These are phyloP conservation scores for Gynochthodes officinalis DNA, from an alignment of 257 asterid species.

Conservation along the genomic window DNA sequence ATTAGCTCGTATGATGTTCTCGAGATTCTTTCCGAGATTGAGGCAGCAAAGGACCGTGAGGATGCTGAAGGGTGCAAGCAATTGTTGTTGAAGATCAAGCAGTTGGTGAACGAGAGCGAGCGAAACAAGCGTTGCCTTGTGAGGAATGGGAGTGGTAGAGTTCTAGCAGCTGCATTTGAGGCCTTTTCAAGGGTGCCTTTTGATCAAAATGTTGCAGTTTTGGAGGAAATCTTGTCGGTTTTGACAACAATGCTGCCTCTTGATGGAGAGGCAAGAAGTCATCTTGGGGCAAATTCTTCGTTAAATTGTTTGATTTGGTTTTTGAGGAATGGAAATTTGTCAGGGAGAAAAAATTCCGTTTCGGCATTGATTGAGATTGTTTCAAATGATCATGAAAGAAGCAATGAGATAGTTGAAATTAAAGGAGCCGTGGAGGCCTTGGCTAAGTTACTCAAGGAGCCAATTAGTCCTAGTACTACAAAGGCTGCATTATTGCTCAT, in stretches of 20 bases:
- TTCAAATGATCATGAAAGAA: slow-evolving; percentile 4
- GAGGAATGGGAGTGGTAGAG: slow-evolving; percentile 22
- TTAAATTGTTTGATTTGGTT: slow-evolving; percentile 28
- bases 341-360: slow-evolving; percentile 27
- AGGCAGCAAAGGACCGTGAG: not conserved
- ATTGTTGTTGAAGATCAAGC: slow-evolving; percentile 26
- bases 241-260: slow-evolving; percentile 23
- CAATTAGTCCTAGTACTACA: slow-evolving; percentile 45
- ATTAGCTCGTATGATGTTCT: slow-evolving; percentile 27
- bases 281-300: slow-evolving; percentile 37
- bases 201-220: not conserved
- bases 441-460: slow-evolving; percentile 38
- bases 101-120: slow-evolving; percentile 38
- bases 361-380: slow-evolving; percentile 22
- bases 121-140: slow-evolving; percentile 38
- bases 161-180: slow-evolving; percentile 35
- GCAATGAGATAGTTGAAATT: slow-evolving; percentile 14
- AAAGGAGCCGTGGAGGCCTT: slow-evolving; percentile 39
- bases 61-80: slow-evolving; percentile 27
- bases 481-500: slow-evolving; percentile 41
- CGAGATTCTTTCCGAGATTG: slow-evolving; percentile 21
- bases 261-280: slow-evolving; percentile 29
- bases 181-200: slow-evolving; percentile 23
- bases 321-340: slow-evolving; percentile 30
- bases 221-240: slow-evolving; percentile 37